These are phyloP conservation scores for Rehmannia glutinosa DNA, from an alignment of 257 asterid genomes.

Conservation along the genomic window DNA sequence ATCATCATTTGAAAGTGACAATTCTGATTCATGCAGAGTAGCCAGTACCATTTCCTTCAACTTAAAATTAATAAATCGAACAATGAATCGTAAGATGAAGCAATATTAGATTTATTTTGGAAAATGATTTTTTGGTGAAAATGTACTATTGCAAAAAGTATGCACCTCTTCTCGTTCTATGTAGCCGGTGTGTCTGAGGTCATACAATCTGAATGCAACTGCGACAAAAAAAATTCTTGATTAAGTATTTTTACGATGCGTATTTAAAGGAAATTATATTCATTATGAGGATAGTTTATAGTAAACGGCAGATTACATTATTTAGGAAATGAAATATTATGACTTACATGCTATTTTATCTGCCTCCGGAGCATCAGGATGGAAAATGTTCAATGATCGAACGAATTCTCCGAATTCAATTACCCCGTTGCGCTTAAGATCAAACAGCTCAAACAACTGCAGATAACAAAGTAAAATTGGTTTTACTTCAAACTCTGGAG, in stretches of 20 bases:
- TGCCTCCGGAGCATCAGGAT: constrained; percentile 44
- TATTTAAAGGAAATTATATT: background rate
- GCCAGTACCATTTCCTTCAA: constrained; percentile 64
- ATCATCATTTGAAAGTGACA: constrained; percentile 38
- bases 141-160: constrained; percentile 5
- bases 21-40: constrained; percentile 42
- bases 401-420: constrained; percentile 81
- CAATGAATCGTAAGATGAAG: background rate
- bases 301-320: too few species aligned
- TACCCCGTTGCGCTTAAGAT: constrained; percentile 57
- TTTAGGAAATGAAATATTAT: background rate
- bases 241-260: constrained; percentile 5
- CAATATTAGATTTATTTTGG: background rate
- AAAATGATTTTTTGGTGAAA: background rate
- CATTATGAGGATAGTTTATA: background rate
- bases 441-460: constrained; percentile 77
- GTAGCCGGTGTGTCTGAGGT: constrained; percentile 53
- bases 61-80: constrained; percentile 22
- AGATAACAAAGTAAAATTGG: background rate
- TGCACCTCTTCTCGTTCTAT: constrained; percentile 67
- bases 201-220: constrained; percentile 67
- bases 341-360: constrained; percentile 51
- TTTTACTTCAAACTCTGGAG: background rate
- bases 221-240: constrained; percentile 21
- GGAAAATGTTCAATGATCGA: constrained; percentile 60